A percentile compares a stretch with the other conserved stretches of the same genome.
phyloP scores from a whole-genome alignment of 2,329 filamentous ascomycete species.

The Fusarium decemcellulare region DNA sequence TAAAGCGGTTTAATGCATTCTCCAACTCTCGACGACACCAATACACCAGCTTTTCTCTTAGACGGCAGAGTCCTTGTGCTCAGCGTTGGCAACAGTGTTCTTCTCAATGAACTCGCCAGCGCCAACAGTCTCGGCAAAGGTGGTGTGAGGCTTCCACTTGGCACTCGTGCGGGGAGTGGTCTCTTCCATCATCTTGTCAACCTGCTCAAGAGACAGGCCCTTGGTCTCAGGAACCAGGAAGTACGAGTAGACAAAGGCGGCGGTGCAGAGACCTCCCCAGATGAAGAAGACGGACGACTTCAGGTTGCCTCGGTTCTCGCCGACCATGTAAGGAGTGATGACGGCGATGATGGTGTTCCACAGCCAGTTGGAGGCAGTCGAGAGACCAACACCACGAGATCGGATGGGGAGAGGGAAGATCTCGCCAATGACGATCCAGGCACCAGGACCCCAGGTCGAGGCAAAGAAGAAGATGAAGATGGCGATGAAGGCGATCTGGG shows the following conservation, averaged over 20 bases:
- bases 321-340: conserved; percentile 79
- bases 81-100: conserved; percentile 45
- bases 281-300: conserved; percentile 81
- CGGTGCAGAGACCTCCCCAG: conserved; percentile 77
- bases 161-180: conserved; percentile 81
- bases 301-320: conserved; percentile 56
- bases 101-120: conserved; percentile 52
- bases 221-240: conserved; percentile 83
- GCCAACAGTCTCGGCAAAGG: conserved; percentile 69
- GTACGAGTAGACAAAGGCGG: conserved; percentile 75
- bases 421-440: conserved; percentile 89
- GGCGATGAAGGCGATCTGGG: conserved; percentile 89
- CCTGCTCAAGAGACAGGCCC: conserved; percentile 83
- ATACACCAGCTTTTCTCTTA: conserved; percentile 37
- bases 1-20: conserved; percentile 23
- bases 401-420: conserved; percentile 92
- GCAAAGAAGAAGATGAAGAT: conserved; percentile 97
- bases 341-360: conserved; percentile 84
- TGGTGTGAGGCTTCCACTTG: conserved; percentile 81
- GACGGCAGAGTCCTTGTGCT: conserved; percentile 50
- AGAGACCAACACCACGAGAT: conserved; percentile 87
- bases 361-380: conserved; percentile 74
- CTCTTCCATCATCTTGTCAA: conserved; percentile 92
- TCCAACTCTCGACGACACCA: conserved; percentile 11
- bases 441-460: conserved; percentile 86